A percentile compares a stretch with the other conserved stretches of the same genome.
Evolutionary conservation across 2,329 filamentous ascomycete genomes (phyloP).

Genomic region (Teratosphaeria nubilosa): DNA sequence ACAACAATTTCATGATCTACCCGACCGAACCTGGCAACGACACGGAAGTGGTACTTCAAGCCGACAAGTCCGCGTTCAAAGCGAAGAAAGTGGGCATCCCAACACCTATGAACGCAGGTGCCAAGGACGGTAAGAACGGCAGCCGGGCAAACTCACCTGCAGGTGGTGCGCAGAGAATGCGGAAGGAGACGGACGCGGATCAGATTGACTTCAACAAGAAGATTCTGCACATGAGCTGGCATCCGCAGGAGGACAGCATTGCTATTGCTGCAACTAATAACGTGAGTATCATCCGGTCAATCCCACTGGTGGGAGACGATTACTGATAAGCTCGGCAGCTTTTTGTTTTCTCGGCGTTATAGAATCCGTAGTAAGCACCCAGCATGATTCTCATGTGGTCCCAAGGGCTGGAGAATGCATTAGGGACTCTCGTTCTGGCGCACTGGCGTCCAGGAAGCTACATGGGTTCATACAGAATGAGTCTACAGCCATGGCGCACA

Average conservation of each 20-base stretch:
- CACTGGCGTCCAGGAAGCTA: neutral
- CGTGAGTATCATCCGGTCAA: conserved; percentile 47
- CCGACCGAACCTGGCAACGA: conserved; percentile 93
- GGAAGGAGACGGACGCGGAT: conserved; percentile 97
- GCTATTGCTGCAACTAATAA: conserved; percentile 99
- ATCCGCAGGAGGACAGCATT: conserved; percentile 98
- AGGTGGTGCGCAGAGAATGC: conserved; percentile 84
- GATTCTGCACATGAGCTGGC: conserved; percentile 99
- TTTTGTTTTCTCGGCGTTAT: conserved; percentile 47
- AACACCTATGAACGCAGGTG: conserved; percentile 73
- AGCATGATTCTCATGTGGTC: neutral
- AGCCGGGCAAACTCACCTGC: conserved; percentile 84
- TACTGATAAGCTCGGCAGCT: conserved; percentile 29
- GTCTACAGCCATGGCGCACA: neutral
- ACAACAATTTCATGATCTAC: conserved; percentile 99
- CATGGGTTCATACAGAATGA: neutral
- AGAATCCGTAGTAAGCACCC: neutral
- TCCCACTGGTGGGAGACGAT: conserved; percentile 7
- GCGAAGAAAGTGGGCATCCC: conserved; percentile 98
- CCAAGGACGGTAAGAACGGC: conserved; percentile 57
- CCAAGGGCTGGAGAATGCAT: neutral
- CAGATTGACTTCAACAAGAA: conserved; percentile 99
- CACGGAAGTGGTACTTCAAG: conserved; percentile 92
- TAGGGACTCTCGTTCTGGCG: neutral
- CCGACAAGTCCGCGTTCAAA: conserved; percentile 98